These are phyloP conservation scores for Ostreobium quekettii DNA, from an alignment of 139 green algal species.

Conservation along the genomic window DNA sequence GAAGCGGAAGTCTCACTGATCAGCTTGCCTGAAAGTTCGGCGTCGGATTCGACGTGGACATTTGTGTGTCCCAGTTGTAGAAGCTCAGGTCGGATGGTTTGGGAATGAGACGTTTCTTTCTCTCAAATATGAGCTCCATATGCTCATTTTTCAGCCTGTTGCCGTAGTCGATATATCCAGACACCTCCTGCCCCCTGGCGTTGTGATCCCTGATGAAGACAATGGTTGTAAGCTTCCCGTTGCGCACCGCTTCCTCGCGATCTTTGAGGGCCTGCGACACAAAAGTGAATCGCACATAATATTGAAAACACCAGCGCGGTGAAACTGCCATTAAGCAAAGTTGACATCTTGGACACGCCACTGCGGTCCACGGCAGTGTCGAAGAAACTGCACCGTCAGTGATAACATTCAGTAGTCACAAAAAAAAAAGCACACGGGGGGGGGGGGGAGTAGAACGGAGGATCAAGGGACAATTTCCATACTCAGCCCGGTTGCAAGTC, in stretches of 20 bases:
- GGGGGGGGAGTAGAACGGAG: no score
- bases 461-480: no score
- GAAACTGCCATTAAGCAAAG: no score
- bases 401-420: no score
- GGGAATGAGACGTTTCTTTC: slow-evolving; percentile 64
- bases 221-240: slow-evolving; percentile 83
- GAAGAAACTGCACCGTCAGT: no score
- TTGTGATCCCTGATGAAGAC: slow-evolving; percentile 82
- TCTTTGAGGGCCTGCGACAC: slow-evolving; percentile 60
- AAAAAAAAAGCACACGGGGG: no score
- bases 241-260: slow-evolving; percentile 70
- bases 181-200: slow-evolving; percentile 65
- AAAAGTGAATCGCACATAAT: no score
- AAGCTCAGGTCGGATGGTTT: slow-evolving; percentile 74
- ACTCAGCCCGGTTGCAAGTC: no score
- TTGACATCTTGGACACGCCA: no score
- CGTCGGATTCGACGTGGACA: slow-evolving; percentile 63
- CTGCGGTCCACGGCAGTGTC: no score
- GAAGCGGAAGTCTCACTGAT: background rate
- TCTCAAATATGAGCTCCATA: slow-evolving; percentile 71
- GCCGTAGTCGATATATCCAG: slow-evolving; percentile 84
- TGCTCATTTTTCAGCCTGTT: slow-evolving; percentile 55
- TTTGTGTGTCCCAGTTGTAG: slow-evolving; percentile 90
- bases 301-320: no score
- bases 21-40: slow-evolving; percentile 67